These are phyloP conservation scores for Colletotrichum acutatum DNA, from an alignment of 2,329 filamentous ascomycete genomes.

Conservation along the genomic window DNA sequence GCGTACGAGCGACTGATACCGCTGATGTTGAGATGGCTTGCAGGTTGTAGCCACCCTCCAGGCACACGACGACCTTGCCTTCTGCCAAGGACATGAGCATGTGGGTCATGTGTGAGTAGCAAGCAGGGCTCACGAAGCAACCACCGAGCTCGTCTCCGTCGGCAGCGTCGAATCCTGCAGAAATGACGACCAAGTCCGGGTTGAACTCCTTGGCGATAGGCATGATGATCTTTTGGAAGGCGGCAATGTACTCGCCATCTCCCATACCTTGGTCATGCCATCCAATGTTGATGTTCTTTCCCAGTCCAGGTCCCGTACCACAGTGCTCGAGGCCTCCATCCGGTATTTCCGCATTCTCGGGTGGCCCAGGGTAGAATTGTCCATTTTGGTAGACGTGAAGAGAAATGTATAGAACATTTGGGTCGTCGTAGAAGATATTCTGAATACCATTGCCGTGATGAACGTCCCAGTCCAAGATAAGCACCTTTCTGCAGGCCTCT, in stretches of 20 bases:
- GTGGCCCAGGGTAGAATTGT: constrained; percentile 82
- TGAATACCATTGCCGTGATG: constrained; percentile 92
- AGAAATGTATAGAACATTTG: constrained; percentile 95
- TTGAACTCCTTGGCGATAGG: constrained; percentile 94
- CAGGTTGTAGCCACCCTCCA: constrained; percentile 97
- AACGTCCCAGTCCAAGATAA: constrained; percentile 93
- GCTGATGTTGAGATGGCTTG: constrained; percentile 92
- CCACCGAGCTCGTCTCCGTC: constrained; percentile 92
- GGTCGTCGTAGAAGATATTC: constrained; percentile 94
- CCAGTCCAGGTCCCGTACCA: constrained; percentile 64
- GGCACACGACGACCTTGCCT: constrained; percentile 89
- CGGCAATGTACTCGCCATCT: constrained; percentile 95
- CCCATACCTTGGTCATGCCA: constrained; percentile 84
- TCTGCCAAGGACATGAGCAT: constrained; percentile 96
- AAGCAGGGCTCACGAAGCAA: constrained; percentile 89
- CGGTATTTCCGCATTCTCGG: constrained; percentile 65
- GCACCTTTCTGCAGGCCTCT: constrained; percentile 83
- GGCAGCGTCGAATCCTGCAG: constrained; percentile 95
- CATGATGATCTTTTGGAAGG: constrained; percentile 96
- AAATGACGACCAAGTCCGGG: constrained; percentile 94
- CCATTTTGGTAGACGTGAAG: constrained; percentile 89
- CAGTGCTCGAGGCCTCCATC: constrained; percentile 72
- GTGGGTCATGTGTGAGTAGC: constrained; percentile 98
- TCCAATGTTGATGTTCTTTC: constrained; percentile 74
- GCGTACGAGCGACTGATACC: constrained; percentile 86